Percentiles rank a stretch among this genome's conserved stretches.
Evolutionary conservation across 2,329 filamentous ascomycete genomes (phyloP).

Genomic region (Pseudonectria foliicola): DNA sequence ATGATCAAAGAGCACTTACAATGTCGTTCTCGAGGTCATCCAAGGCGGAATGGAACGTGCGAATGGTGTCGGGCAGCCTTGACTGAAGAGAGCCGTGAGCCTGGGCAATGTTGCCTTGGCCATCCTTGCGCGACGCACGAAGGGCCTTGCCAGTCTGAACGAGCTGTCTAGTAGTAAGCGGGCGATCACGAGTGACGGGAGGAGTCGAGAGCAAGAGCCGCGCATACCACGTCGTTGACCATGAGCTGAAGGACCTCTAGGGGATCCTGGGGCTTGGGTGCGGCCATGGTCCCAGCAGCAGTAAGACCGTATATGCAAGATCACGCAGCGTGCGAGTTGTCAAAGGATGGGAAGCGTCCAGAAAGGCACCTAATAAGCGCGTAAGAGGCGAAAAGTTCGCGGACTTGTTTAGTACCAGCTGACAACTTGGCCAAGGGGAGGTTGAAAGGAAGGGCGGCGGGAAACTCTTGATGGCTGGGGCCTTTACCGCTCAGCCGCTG

Average conservation of each 20-base stretch:
- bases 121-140: constrained; percentile 40
- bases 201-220: not conserved
- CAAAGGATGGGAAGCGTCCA: not conserved
- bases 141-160: constrained; percentile 53
- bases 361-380: not conserved
- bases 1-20: constrained; percentile 30
- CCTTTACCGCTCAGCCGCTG: too few relatives aligned
- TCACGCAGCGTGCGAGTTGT: not conserved
- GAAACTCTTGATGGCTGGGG: too few relatives aligned
- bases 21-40: constrained; percentile 52
- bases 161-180: constrained; percentile 33
- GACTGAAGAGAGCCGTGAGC: constrained; percentile 28
- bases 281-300: constrained; percentile 21
- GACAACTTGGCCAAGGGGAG: too few relatives aligned
- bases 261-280: constrained; percentile 29
- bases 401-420: too few relatives aligned
- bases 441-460: too few relatives aligned
- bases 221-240: constrained; percentile 48
- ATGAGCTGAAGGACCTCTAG: constrained; percentile 44
- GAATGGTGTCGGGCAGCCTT: constrained; percentile 41
- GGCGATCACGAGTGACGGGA: constrained; percentile 1
- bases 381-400: too few relatives aligned
- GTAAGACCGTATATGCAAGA: not conserved
- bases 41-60: constrained; percentile 44
- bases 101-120: constrained; percentile 30